These are phyloP conservation scores for Pythium myriotylum DNA, from an alignment of 352 stramenopile species.

Conservation along the genomic window DNA sequence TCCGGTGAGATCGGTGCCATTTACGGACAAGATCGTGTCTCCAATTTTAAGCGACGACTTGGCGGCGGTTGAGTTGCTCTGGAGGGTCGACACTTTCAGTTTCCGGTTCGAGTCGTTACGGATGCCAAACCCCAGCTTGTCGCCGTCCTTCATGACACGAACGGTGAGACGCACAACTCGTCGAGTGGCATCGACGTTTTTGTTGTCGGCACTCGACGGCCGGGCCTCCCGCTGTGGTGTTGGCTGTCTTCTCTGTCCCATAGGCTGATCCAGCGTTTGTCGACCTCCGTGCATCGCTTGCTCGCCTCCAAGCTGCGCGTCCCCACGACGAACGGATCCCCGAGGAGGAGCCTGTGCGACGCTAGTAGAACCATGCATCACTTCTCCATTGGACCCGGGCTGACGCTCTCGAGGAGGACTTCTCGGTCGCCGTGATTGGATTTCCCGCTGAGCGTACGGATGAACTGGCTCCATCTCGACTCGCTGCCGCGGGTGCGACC, in stretches of 20 bases:
- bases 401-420: background rate
- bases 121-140: slow-evolving; percentile 70
- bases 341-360: too few relatives aligned
- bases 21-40: slow-evolving; percentile 72
- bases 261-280: too few relatives aligned
- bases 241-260: too few relatives aligned
- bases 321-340: too few relatives aligned
- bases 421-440: background rate
- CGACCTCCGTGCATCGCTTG: background rate
- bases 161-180: slow-evolving; percentile 37
- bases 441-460: background rate
- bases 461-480: background rate
- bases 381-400: too few relatives aligned
- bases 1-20: slow-evolving; percentile 50
- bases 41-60: slow-evolving; percentile 52
- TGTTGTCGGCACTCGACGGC: slow-evolving; percentile 11
- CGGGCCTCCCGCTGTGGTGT: background rate
- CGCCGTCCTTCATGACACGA: slow-evolving; percentile 48
- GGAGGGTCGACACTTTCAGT: slow-evolving; percentile 62
- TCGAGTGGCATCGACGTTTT: slow-evolving; percentile 11
- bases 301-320: too few relatives aligned
- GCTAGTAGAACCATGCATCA: too few relatives aligned
- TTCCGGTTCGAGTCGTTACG: slow-evolving; percentile 57
- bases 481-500: background rate
- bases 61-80: slow-evolving; percentile 40